Percentiles rank a stretch among this genome's conserved stretches.
phyloP scores from a whole-genome alignment of 257 asterid species.

The Nicotiana noctiflora region DNA sequence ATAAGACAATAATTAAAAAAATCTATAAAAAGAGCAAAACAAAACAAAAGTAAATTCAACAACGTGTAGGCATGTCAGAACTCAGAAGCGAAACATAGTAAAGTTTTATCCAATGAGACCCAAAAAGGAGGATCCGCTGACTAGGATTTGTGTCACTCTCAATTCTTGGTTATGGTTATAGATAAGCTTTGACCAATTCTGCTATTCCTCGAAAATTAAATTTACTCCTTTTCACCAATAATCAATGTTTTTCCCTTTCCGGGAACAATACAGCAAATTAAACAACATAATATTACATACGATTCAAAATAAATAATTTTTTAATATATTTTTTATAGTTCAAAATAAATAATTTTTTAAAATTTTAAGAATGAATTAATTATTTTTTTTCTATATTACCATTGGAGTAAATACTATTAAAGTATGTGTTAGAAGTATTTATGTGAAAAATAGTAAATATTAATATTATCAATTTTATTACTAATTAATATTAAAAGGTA shows the following conservation, averaged over 20 bases:
- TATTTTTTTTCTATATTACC: no score
- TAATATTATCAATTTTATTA: no score
- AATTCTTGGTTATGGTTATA: background rate
- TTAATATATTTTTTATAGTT: no score
- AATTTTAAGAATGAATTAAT: no score
- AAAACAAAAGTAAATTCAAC: background rate
- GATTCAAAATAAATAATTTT: no score
- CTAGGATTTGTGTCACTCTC: conserved; percentile 28
- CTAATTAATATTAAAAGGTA: no score
- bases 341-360: no score
- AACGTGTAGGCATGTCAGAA: conserved; percentile 1
- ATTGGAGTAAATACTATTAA: no score
- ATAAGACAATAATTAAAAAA: background rate
- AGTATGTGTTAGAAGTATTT: no score
- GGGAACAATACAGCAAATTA: no score
- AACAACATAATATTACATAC: no score
- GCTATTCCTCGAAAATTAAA: background rate
- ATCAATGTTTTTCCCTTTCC: background rate
- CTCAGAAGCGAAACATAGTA: background rate
- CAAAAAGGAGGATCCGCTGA: conserved; percentile 23
- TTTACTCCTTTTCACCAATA: background rate
- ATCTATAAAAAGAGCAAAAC: background rate
- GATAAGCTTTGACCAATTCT: conserved; percentile 28
- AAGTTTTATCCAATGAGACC: background rate
- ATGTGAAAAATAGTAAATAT: no score